A percentile compares a stretch with the other conserved stretches of the same genome.
These are phyloP conservation scores for Hypsizygus ulmarius DNA, from an alignment of 1,284 basidiomycete species.

Conservation along the genomic window DNA sequence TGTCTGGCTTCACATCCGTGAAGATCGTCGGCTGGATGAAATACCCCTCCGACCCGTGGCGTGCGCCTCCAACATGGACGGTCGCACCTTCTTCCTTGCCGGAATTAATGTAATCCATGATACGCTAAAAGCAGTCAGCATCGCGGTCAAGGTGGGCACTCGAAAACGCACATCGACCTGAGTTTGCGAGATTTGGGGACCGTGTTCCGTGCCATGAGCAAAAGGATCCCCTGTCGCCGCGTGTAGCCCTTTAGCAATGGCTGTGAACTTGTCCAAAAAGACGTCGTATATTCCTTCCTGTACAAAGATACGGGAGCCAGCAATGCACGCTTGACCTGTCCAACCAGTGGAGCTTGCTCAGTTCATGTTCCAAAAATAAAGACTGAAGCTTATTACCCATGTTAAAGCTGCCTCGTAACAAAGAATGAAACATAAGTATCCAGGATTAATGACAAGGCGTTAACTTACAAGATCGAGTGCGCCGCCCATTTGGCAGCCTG, in stretches of 20 bases:
- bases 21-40: slow-evolving; percentile 84
- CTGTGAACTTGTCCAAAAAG: slow-evolving; percentile 59
- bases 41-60: slow-evolving; percentile 70
- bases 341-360: background rate
- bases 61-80: slow-evolving; percentile 73
- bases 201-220: slow-evolving; percentile 66
- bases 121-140: slow-evolving; percentile 24
- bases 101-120: slow-evolving; percentile 71
- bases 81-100: slow-evolving; percentile 85
- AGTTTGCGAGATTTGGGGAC: slow-evolving; percentile 81
- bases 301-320: slow-evolving; percentile 83
- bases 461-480: slow-evolving; percentile 76
- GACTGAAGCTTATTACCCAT: slow-evolving; percentile 24
- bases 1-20: slow-evolving; percentile 69
- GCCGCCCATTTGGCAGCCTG: slow-evolving; percentile 81
- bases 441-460: slow-evolving; percentile 20
- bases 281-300: slow-evolving; percentile 80
- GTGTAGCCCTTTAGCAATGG: slow-evolving; percentile 48
- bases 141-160: background rate
- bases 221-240: slow-evolving; percentile 76
- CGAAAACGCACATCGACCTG: slow-evolving; percentile 56
- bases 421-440: background rate
- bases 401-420: slow-evolving; percentile 23
- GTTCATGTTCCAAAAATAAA: background rate
- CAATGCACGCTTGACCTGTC: slow-evolving; percentile 73